Conservation (phyloP, 2,329 filamentous ascomycete genomes). For the Phyllosticta capitalensis region DNA sequence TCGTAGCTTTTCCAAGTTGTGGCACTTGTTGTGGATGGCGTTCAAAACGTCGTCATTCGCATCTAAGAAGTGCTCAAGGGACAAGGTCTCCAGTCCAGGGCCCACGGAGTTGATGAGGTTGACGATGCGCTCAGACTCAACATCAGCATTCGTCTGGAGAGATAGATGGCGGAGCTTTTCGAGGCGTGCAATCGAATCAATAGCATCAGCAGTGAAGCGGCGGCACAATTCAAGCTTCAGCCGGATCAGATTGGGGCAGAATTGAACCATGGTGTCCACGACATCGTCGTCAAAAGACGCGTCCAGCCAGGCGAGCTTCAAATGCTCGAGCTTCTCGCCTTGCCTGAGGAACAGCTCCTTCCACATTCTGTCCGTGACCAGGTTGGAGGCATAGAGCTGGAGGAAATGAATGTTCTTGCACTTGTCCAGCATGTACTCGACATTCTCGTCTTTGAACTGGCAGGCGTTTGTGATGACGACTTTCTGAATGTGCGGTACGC, state of each 20-base stretch:
- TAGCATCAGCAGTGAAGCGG: constrained; percentile 55
- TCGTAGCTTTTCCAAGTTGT: constrained; percentile 62
- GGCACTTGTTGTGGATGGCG: constrained; percentile 61
- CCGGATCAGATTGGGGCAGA: constrained; percentile 59
- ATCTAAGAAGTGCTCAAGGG: constrained; percentile 58
- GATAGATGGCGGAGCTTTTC: constrained; percentile 63
- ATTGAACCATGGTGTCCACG: constrained; percentile 49
- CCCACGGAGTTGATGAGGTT: constrained; percentile 56
- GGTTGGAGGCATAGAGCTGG: constrained; percentile 74
- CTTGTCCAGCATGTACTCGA: constrained; percentile 71
- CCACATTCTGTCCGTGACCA: constrained; percentile 72
- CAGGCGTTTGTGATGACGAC: constrained; percentile 77
- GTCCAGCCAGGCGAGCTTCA: constrained; percentile 80
- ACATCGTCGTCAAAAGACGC: constrained; percentile 67
- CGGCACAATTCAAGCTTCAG: constrained; percentile 79
- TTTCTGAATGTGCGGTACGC: constrained; percentile 57
- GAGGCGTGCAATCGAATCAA: constrained; percentile 56
- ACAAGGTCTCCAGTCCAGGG: constrained; percentile 61
- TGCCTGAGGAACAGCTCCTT: constrained; percentile 55
- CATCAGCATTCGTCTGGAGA: constrained; percentile 53
- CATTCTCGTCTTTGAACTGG: constrained; percentile 77
- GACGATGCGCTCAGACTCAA: constrained; percentile 49
- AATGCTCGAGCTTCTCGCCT: constrained; percentile 53
- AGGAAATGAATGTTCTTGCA: constrained; percentile 60
- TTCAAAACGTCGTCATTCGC: constrained; percentile 61